Evolutionary conservation across 2,329 filamentous ascomycete species (phyloP), one percentile per base, ranked within the genome.

Genomic region (Xylariomycetidae sp.): DNA sequence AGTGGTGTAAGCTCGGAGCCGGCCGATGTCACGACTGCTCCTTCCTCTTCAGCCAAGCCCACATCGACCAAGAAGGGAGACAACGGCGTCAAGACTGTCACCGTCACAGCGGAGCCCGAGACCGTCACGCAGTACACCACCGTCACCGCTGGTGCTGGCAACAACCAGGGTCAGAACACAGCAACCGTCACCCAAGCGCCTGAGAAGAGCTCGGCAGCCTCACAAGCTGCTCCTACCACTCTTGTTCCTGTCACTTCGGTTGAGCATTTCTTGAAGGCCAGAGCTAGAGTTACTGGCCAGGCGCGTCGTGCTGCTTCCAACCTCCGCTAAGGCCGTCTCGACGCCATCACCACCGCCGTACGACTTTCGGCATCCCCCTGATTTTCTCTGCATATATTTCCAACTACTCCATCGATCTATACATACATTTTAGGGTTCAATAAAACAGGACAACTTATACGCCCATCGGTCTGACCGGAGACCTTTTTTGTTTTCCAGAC

Each of bases 121-220:
- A 62, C 65, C 2, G 52, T 64, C 7, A 61, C 57, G 1, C 53
- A 61, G 15, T 58, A 59, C 38, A 52, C 50, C 30, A 68, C 62
- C n/a, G 49, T 63, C 11, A 60, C 57, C 7, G 51, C 53, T 34
- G 33, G 46, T 27, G 44, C 34, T 25, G 41, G 34, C n/a, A 27
- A 34, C 16, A 33, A 25, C 20, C 31, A 25, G 27, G 28, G 28
- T 22, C 16, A 25, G 28, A 26, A 14, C 10, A n/a, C 30, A 16
- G 25, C 27, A 19, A 16, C 16, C 14, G 6, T 14, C 38, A 16
- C 27, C 38, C 12, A 4, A 33, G 13, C 30, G 10, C 31, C 31
- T 13, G 20, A 23, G 8, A 8, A 27, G 25, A 16, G 25, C 8
- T 18, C 25, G 1, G 34, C 39, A 26, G 33, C 32, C 11, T 10